Evolutionary conservation across 2,329 filamentous ascomycete genomes (phyloP).

Genomic region (Truncatella angustata): DNA sequence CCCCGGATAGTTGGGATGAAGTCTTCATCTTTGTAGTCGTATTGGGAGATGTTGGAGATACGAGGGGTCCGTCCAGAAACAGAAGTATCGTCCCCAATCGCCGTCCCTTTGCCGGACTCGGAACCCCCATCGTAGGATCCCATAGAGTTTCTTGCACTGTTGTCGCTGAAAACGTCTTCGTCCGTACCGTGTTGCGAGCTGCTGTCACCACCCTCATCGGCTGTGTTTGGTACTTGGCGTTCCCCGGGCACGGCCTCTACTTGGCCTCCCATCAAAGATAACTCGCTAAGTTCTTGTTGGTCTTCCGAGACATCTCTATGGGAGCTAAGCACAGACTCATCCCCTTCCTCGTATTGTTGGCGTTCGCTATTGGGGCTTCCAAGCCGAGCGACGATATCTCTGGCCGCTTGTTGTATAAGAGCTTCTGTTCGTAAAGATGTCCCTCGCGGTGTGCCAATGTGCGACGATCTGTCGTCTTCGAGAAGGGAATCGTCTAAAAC

Average conservation of each 20-base stretch:
- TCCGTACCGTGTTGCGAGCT: conserved; percentile 50
- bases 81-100: conserved; percentile 29
- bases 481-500: not conserved
- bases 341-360: conserved; percentile 18
- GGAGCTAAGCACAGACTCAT: conserved; percentile 30
- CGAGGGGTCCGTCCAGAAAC: conserved; percentile 37
- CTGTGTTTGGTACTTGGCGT: not conserved
- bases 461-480: conserved; percentile 7
- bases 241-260: conserved; percentile 16
- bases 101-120: conserved; percentile 26
- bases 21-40: conserved; percentile 35
- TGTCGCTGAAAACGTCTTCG: conserved; percentile 59
- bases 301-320: conserved; percentile 17
- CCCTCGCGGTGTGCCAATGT: conserved; percentile 22
- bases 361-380: conserved; percentile 32
- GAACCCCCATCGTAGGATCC: conserved; percentile 44
- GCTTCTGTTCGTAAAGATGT: conserved; percentile 47
- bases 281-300: conserved; percentile 11
- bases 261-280: conserved; percentile 18
- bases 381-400: conserved; percentile 48
- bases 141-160: conserved; percentile 55
- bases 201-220: conserved; percentile 38
- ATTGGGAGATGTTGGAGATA: conserved; percentile 52
- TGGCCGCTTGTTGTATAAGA: conserved; percentile 51
- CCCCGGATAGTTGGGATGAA: conserved; percentile 56